Evolutionary conservation across 108 stramenopile species (phyloP).

Genomic region (Fragilariopsis cylindrus): DNA sequence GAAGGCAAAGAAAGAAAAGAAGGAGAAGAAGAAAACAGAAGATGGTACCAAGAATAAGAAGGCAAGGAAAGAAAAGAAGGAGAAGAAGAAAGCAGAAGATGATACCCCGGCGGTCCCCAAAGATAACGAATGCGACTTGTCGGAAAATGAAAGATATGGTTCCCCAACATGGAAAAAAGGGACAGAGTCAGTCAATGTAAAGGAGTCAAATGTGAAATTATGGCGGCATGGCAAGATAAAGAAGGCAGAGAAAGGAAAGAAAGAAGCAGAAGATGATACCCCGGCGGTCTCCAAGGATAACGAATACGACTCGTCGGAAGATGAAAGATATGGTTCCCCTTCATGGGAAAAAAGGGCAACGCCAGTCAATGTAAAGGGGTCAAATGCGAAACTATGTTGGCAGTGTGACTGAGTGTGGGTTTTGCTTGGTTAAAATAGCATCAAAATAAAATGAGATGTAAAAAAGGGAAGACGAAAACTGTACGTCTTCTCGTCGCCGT

Average conservation of each 20-base stretch:
- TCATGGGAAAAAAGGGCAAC: not conserved
- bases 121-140: not conserved
- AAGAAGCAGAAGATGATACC: too few species aligned
- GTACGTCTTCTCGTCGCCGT: too few species aligned
- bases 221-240: not conserved
- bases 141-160: not conserved
- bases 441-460: too few species aligned
- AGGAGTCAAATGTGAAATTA: not conserved
- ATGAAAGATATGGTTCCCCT: not conserved
- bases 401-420: not conserved
- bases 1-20: not conserved
- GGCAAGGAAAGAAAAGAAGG: not conserved
- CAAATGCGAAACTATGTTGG: constrained; percentile 6
- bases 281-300: too few species aligned
- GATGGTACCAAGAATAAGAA: not conserved
- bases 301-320: not conserved
- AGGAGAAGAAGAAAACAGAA: not conserved
- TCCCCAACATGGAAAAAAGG: constrained; percentile 2
- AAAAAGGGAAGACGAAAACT: too few species aligned
- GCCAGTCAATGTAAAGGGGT: not conserved
- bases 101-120: too few species aligned
- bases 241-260: not conserved
- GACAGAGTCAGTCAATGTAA: not conserved
- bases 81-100: not conserved
- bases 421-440: too few species aligned